phyloP scores from a whole-genome alignment of 192 early-diverging fungal genomes.

The Helicostylum pulchrum region DNA sequence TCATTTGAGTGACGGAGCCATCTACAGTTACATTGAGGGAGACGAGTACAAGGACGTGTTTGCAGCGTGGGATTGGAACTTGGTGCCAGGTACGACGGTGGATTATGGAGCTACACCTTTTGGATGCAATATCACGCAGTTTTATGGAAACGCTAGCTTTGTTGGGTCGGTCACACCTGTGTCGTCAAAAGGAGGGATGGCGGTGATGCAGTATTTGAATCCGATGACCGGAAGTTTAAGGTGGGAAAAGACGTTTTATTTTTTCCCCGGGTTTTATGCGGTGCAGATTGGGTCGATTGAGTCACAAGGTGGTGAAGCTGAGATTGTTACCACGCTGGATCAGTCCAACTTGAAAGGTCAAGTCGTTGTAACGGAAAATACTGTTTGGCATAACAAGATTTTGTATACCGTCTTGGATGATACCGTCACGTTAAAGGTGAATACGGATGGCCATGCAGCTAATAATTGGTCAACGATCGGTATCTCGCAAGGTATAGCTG shows the following conservation, averaged over 20 bases:
- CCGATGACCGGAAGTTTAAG: slow-evolving; percentile 16
- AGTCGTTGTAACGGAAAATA: slow-evolving; percentile 8
- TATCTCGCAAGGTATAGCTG: slow-evolving; percentile 13
- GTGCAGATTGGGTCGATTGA: slow-evolving; percentile 13
- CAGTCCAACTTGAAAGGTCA: slow-evolving; percentile 20
- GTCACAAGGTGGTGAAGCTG: background rate
- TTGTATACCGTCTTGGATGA: slow-evolving; percentile 15
- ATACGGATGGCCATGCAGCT: slow-evolving; percentile 5
- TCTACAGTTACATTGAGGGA: slow-evolving; percentile 26
- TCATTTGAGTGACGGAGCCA: slow-evolving; percentile 30
- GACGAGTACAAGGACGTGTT: slow-evolving; percentile 32
- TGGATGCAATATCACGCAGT: slow-evolving; percentile 18
- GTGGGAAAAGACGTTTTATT: slow-evolving; percentile 29
- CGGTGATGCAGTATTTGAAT: slow-evolving; percentile 29
- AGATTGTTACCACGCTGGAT: slow-evolving; percentile 24
- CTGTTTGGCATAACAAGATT: slow-evolving; percentile 27
- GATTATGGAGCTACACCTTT: slow-evolving; percentile 21
- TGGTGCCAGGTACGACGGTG: slow-evolving; percentile 30
- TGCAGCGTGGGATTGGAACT: slow-evolving; percentile 31
- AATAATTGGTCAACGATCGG: slow-evolving; percentile 24
- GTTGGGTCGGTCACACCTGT: slow-evolving; percentile 24
- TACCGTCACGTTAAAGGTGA: slow-evolving; percentile 11
- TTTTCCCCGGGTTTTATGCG: slow-evolving; percentile 25
- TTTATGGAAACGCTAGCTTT: slow-evolving; percentile 21
- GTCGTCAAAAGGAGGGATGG: slow-evolving; percentile 17